Conservation (phyloP, 768 basidiomycete species). For the Boletus sp. region DNA sequence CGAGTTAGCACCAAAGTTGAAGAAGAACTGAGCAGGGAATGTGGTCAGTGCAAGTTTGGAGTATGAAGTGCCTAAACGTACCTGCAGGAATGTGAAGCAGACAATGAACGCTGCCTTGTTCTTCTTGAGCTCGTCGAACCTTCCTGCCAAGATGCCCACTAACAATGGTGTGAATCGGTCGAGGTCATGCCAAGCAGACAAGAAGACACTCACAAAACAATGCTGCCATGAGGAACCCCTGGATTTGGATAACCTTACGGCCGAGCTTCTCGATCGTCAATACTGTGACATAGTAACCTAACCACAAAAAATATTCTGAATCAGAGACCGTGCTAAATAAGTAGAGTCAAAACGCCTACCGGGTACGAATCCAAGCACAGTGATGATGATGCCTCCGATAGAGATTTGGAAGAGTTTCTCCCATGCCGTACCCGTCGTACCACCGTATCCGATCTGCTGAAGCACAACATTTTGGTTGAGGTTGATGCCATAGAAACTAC, state of each 20-base stretch:
- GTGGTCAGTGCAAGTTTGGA: neutral
- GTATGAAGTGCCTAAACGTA: constrained; percentile 13
- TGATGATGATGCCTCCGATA: constrained; percentile 69
- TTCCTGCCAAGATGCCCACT: constrained; percentile 71
- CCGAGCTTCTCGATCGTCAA: constrained; percentile 72
- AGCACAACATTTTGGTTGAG: constrained; percentile 79
- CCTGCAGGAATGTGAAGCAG: constrained; percentile 68
- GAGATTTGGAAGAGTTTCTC: constrained; percentile 65
- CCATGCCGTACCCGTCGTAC: constrained; percentile 56
- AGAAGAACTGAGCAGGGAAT: constrained; percentile 55
- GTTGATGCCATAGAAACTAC: constrained; percentile 74
- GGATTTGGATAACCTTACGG: constrained; percentile 72
- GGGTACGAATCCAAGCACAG: constrained; percentile 74
- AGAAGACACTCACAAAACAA: constrained; percentile 51
- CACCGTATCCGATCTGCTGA: constrained; percentile 67
- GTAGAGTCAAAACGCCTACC: constrained; percentile 35
- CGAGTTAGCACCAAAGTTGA: constrained; percentile 79
- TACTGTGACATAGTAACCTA: constrained; percentile 69
- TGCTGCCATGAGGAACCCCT: constrained; percentile 70
- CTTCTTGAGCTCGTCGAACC: constrained; percentile 48
- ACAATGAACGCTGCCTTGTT: constrained; percentile 63
- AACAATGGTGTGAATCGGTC: neutral
- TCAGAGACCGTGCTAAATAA: neutral
- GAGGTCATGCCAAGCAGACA: neutral
- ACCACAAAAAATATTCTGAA: neutral